Evolutionary conservation across 768 basidiomycete genomes (phyloP).

Genomic region (Trichaptum fuscoviolaceum): DNA sequence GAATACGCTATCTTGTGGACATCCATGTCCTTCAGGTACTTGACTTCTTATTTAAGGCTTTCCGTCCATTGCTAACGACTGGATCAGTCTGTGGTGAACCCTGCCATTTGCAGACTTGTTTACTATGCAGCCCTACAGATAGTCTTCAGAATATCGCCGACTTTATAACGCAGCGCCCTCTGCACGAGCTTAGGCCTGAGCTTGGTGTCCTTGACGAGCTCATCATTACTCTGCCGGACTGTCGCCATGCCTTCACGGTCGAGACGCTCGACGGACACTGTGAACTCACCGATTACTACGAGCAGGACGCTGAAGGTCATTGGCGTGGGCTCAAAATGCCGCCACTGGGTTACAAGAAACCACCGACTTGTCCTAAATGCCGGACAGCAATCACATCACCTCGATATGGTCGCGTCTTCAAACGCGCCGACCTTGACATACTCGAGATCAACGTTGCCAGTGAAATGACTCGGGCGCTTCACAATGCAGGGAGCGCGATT

Average conservation of each 20-base stretch:
- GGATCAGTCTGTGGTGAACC: conserved; percentile 63
- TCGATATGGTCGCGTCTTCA: conserved; percentile 57
- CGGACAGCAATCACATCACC: conserved; percentile 49
- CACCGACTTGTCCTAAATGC: conserved; percentile 60
- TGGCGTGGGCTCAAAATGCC: conserved; percentile 45
- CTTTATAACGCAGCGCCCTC: conserved; percentile 44
- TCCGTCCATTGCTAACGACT: conserved; percentile 10
- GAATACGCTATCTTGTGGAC: conserved; percentile 49
- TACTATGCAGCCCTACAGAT: conserved; percentile 38
- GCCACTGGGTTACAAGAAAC: conserved; percentile 30
- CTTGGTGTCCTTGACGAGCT: conserved; percentile 39
- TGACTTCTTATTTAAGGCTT: not conserved
- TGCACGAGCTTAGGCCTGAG: conserved; percentile 43
- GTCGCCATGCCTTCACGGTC: conserved; percentile 63
- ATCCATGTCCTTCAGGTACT: conserved; percentile 62
- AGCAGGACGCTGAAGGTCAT: conserved; percentile 26
- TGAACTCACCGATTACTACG: conserved; percentile 47
- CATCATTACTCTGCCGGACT: conserved; percentile 55
- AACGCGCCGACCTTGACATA: conserved; percentile 59
- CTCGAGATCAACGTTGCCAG: conserved; percentile 57
- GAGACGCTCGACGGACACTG: conserved; percentile 65
- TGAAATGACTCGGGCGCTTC: conserved; percentile 43
- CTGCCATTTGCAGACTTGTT: conserved; percentile 52
- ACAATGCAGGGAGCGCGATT: conserved; percentile 23
- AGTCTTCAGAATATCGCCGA: conserved; percentile 46